These are phyloP conservation scores for Balansia obtecta DNA, from an alignment of 2,329 filamentous ascomycete species.

Conservation along the genomic window DNA sequence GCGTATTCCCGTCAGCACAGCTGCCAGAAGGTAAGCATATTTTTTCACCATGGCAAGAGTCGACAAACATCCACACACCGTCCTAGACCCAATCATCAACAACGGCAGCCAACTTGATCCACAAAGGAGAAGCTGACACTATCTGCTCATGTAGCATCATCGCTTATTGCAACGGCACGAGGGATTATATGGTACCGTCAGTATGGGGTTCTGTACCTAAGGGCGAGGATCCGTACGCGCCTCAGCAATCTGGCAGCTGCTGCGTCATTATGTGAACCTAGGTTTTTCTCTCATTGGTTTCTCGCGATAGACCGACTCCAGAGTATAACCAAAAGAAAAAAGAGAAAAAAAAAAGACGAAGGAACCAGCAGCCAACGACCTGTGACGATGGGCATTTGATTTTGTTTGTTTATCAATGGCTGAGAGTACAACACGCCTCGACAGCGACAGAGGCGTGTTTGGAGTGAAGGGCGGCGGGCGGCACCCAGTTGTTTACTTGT, in stretches of 20 bases:
- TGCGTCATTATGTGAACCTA: constrained; percentile 76
- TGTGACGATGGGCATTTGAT: constrained; percentile 5
- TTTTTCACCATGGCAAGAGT: constrained; percentile 1
- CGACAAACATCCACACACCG: background rate
- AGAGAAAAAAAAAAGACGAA: too few relatives aligned
- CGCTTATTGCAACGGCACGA: constrained; percentile 93
- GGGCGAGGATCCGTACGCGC: constrained; percentile 95
- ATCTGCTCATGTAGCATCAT: constrained; percentile 58
- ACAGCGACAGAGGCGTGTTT: background rate
- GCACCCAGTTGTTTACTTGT: constrained; percentile 3
- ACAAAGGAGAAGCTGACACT: background rate
- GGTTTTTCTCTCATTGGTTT: constrained; percentile 1
- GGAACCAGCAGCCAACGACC: constrained; percentile 3
- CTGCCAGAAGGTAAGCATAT: constrained; percentile 61
- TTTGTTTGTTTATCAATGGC: constrained; percentile 2
- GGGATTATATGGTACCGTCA: constrained; percentile 97
- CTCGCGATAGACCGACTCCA: constrained; percentile 3
- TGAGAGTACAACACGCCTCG: background rate
- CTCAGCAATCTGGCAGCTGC: constrained; percentile 85
- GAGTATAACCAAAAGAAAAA: too few relatives aligned
- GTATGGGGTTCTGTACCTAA: constrained; percentile 93
- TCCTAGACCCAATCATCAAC: background rate
- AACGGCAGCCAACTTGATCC: background rate
- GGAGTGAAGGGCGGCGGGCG: background rate
- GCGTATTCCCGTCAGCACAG: constrained; percentile 90